A percentile compares a stretch with the other conserved stretches of the same genome.
Conservation (phyloP, 1,139 yeast genomes). For the Yamadazyma diospyri region DNA sequence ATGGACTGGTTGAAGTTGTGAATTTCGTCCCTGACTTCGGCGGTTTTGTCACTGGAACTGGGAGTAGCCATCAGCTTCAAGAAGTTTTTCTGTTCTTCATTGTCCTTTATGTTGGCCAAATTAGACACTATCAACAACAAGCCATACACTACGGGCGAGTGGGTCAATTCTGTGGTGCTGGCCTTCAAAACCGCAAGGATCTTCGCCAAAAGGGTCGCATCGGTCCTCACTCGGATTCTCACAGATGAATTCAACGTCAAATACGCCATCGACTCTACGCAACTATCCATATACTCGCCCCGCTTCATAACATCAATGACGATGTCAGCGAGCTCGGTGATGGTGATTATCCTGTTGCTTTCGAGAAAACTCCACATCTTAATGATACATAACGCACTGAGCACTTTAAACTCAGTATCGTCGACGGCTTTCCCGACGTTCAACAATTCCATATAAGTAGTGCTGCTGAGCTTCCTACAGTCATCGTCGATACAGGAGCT, state of each 20-base stretch:
- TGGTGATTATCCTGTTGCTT: conserved; percentile 18
- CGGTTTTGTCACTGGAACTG: conserved; percentile 16
- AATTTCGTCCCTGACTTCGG: conserved; percentile 25
- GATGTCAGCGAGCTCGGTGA: conserved; percentile 20
- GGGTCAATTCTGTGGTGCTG: conserved; percentile 9
- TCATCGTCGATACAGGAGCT: conserved; percentile 36
- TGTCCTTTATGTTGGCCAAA: conserved; percentile 28
- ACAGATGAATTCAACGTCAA: conserved; percentile 35
- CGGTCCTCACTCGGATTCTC: conserved; percentile 28
- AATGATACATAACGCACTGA: conserved; percentile 33
- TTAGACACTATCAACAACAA: conserved; percentile 35
- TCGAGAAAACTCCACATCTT: conserved; percentile 44
- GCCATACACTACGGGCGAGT: conserved; percentile 31
- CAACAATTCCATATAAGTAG: conserved; percentile 27
- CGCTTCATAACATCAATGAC: conserved; percentile 16
- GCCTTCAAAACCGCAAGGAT: conserved; percentile 15
- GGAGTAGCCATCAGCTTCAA: conserved; percentile 36
- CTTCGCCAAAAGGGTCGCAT: conserved; percentile 26
- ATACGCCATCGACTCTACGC: conserved; percentile 48
- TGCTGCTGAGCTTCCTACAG: conserved; percentile 31
- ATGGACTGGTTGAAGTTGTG: conserved; percentile 29
- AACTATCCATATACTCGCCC: conserved; percentile 15
- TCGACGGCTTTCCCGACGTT: conserved; percentile 18
- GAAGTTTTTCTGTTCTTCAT: conserved; percentile 16
- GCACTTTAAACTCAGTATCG: conserved; percentile 20